These are phyloP conservation scores for Ogataea dorogensis DNA, from an alignment of 805 yeast genomes.

Conservation along the genomic window DNA sequence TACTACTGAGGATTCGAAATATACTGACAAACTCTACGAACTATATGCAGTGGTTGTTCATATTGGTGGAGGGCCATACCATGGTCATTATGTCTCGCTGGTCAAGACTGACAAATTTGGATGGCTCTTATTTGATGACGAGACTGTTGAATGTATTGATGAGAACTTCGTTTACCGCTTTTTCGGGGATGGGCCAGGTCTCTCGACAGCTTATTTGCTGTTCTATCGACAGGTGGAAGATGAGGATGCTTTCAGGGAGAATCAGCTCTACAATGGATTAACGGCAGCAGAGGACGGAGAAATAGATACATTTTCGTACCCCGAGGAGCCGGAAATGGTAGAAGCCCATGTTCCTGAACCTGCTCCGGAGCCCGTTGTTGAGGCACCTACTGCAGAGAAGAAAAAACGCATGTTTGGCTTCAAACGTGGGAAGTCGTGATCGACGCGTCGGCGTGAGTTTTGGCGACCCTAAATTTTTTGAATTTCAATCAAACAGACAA, in stretches of 20 bases:
- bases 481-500: slow-evolving; percentile 3
- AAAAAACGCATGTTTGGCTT: slow-evolving; percentile 10
- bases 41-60: slow-evolving; percentile 86
- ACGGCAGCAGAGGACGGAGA: slow-evolving; percentile 23
- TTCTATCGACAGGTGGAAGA: slow-evolving; percentile 66
- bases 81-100: slow-evolving; percentile 91
- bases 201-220: slow-evolving; percentile 88
- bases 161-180: slow-evolving; percentile 80
- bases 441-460: slow-evolving; percentile 4
- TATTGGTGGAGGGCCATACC: slow-evolving; percentile 96
- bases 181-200: slow-evolving; percentile 83
- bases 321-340: too few relatives aligned
- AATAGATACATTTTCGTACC: slow-evolving; percentile 11
- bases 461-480: slow-evolving; percentile 4
- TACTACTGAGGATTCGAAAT: slow-evolving; percentile 55
- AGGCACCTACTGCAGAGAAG: slow-evolving; percentile 5
- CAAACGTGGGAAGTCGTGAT: slow-evolving; percentile 7
- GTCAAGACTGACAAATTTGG: slow-evolving; percentile 76
- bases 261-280: slow-evolving; percentile 32
- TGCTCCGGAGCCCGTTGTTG: background rate
- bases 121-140: slow-evolving; percentile 95
- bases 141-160: slow-evolving; percentile 84
- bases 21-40: slow-evolving; percentile 66
- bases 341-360: background rate
- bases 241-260: slow-evolving; percentile 34